Evolutionary conservation across 1,284 basidiomycete species (phyloP).

Genomic region (Ustilago loliicola): DNA sequence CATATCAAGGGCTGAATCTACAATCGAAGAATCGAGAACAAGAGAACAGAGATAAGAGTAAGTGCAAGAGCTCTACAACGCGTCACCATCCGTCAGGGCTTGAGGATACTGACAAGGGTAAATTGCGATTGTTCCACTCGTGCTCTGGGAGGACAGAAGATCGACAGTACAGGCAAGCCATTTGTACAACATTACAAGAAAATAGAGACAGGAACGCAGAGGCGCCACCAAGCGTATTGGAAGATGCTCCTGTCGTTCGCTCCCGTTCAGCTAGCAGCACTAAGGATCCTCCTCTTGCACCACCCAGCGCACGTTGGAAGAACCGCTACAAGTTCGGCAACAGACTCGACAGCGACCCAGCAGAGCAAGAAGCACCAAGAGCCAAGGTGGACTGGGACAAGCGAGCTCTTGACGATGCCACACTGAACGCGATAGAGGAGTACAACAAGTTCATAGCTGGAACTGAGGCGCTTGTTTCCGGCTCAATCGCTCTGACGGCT

Average conservation of each 20-base stretch:
- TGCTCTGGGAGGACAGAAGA: constrained; percentile 13
- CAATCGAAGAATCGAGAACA: constrained; percentile 14
- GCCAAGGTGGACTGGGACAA: constrained; percentile 1
- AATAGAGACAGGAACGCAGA: not conserved
- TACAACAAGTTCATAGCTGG: constrained; percentile 46
- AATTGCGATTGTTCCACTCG: not conserved
- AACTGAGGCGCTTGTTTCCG: constrained; percentile 25
- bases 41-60: constrained; percentile 16
- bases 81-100: no score
- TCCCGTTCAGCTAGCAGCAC: not conserved
- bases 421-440: constrained; percentile 41
- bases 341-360: not conserved
- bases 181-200: not conserved
- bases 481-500: constrained; percentile 22
- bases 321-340: not conserved
- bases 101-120: no score
- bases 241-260: not conserved
- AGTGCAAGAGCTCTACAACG: not conserved
- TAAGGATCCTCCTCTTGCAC: not conserved
- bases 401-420: constrained; percentile 22
- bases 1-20: constrained; percentile 35
- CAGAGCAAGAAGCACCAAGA: not conserved
- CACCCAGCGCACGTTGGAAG: not conserved
- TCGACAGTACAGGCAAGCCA: not conserved
- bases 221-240: not conserved